Conservation (phyloP, 257 asterid genomes). For the Primulina huaijiensis region DNA sequence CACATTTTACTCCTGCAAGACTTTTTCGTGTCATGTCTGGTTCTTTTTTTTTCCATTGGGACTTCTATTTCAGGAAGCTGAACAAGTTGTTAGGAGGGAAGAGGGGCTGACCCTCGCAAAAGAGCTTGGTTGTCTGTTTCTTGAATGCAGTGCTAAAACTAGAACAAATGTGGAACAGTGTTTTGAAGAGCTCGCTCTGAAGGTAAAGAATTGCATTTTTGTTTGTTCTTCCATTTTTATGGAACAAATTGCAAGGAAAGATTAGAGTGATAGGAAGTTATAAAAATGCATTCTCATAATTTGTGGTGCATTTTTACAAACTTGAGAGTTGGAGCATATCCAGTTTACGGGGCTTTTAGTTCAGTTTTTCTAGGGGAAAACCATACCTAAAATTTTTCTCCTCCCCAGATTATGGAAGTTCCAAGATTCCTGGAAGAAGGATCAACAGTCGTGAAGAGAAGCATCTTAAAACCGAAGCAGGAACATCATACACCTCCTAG, state of each 20-base stretch:
- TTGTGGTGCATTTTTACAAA: no score
- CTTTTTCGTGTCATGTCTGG: not conserved
- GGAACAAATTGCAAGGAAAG: no score
- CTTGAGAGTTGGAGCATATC: not conserved
- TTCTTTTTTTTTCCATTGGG: no score
- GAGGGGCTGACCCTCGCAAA: constrained; percentile 71
- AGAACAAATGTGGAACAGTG: constrained; percentile 78
- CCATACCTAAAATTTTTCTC: not conserved
- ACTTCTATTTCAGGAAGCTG: constrained; percentile 59
- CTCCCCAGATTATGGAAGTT: constrained; percentile 81
- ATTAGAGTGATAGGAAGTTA: no score
- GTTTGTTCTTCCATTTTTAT: no score
- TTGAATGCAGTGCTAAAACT: constrained; percentile 91
- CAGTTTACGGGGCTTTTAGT: not conserved
- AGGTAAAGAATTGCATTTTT: constrained; percentile 39
- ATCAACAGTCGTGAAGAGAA: constrained; percentile 62
- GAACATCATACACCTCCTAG: constrained; percentile 48
- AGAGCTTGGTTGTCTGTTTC: constrained; percentile 71
- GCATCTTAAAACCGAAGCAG: constrained; percentile 73
- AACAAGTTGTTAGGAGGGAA: constrained; percentile 71
- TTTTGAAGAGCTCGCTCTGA: constrained; percentile 71
- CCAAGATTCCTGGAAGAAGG: constrained; percentile 89
- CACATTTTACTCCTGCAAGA: no score
- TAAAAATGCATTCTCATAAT: no score
- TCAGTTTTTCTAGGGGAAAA: no score